Base-by-base conservation (phyloP, 202 grass and related monocot species). In the Eragrostis tef region DNA sequence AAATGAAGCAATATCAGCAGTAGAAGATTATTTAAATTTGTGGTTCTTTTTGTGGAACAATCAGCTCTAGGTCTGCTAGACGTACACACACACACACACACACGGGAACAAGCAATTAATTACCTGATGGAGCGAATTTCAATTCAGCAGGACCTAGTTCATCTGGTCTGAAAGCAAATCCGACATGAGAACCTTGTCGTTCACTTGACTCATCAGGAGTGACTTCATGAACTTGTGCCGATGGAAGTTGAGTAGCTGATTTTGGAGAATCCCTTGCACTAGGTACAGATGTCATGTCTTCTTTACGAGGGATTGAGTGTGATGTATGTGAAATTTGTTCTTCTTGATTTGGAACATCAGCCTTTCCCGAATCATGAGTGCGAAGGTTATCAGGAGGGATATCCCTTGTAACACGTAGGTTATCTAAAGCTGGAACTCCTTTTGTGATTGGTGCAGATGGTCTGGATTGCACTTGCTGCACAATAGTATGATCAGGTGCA, bases 71-170 rank as follows among this genome's bases (percentile, higher is more conserved):
- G 49, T 61, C 26, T 34, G 27, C 61, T 31, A 34, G 27, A 64
- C 16, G 5, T n/a, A n/a, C n/a, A n/a, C n/a, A n/a, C n/a, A n/a
- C n/a, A n/a, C n/a, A n/a, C n/a, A n/a, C n/a, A n/a, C n/a, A 6
- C 57, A 20, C 11, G 19, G 44, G 54, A 13, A 67, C 83, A 49
- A 83, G 3, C 66, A 79, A 67, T 5, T 50, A 12, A 42, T 88
- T 79, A 88, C 86, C 86, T 79, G 86, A 74, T 22, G 13, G 43
- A 31, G 25, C 2, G 9, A 44, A 36, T 34, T 79, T 68, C 50
- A 53, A 50, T 52, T 50, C 43, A 79, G 51, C 21, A 60, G 51
- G 52, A 43, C 25, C 63, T 62, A 68, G 62, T 70, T 80, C 70
- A 12, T 12, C 14, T 63, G 56, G 56, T 64, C 10, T 20, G 24